Evolutionary conservation across 169 alveolate genomes (phyloP), one percentile per base, ranked within the genome.

Genomic region (Plasmodium billcollinsi): DNA sequence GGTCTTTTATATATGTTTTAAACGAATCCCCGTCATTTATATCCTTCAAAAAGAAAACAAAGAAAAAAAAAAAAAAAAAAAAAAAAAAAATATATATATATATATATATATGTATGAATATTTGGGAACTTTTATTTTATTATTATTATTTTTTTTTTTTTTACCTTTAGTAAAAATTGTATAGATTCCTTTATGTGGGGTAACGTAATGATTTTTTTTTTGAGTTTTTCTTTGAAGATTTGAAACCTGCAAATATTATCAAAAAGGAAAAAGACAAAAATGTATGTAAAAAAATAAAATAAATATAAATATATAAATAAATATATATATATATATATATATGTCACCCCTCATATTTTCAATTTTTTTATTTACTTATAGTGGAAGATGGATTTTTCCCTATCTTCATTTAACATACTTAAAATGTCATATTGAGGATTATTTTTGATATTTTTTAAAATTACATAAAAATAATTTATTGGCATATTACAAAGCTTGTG

Each of bases 401-500:
- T 61, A 29, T 76, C 89, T 43, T 76, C 89, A 63, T 58, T 76
- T 24, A 76, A 18, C 67, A 76, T 12, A 21, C 50, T 76, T 21
- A 76, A 54, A 63, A 76, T 76, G 21, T 76, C 89, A 26, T 76
- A 76, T 6, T 76, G 14, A 12, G 75, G 74, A 29, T 14, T 6
- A 58, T 7, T 76, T 56, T 45, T 63, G 45, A 76, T 47, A 18
- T 45, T 63, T 63, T 76, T 76, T 5, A 76, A 26, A 47, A 76
- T 76, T 4, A 43, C 65, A 21, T 76, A 76, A 58, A 76, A 76
- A 49, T 76, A 76, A 58, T 76, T 76, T 33, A 76, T 76, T 5
- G 89, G 66, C 89, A 76, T 63, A n/a, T 76, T 76, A 7, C 89
- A 76, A 52, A 76, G 76, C 5, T 63, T 76, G 69, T 65, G 63